Evolutionary conservation across 2,329 filamentous ascomycete genomes (phyloP), one percentile per base, ranked within the genome.

Genomic region (Aspergillus sp.): DNA sequence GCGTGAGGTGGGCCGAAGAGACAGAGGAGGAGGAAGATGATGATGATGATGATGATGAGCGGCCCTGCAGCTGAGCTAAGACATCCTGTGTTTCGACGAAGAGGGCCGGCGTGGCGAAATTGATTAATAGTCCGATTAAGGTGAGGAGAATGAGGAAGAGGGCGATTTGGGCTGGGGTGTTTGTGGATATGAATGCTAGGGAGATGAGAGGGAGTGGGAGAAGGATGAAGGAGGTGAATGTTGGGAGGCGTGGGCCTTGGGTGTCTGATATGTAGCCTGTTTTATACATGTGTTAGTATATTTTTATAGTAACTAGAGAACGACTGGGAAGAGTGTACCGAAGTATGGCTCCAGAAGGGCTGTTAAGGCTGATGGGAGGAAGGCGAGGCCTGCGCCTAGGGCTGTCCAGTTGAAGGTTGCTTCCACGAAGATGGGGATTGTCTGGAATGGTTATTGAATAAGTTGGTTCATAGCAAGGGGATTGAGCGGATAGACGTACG

Each of bases 11-110:
- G 15, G 21, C 21, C 3, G 39, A 15, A 39, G 21, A 27, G 15
- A 37, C 17, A 21, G 68, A 11, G 9, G 21, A 19, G 19, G 19
- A n/a, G 1, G 33, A 12, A 17, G n/a, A 12, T 8, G 39, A 19
- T 14, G 39, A 41, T 8, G 39, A 41, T 41, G 39, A 6, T 77
- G 33, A 35, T 12, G 33, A n/a, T 15, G 35, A 37, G 12, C 35
- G 35, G 12, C 5, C 12, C 21, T 90, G 59, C 87, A 85, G 85
- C 0, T 75, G 77, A 19, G 80, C 79, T 0, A 71, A 62, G 5
- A 67, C 66, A 37, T 81, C 81, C 3, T 83, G 81, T 35, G 91
- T 86, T 73, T 91, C 90, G 0, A 89, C 88, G 83, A 90, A 89
- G 19, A 90, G 75, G 0, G 88, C 85, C 0, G 86, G 84, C 57